A percentile compares a stretch with the other conserved stretches of the same genome.
phyloP scores from a whole-genome alignment of 208 protist genomes.

The Leishmania braziliensis region DNA sequence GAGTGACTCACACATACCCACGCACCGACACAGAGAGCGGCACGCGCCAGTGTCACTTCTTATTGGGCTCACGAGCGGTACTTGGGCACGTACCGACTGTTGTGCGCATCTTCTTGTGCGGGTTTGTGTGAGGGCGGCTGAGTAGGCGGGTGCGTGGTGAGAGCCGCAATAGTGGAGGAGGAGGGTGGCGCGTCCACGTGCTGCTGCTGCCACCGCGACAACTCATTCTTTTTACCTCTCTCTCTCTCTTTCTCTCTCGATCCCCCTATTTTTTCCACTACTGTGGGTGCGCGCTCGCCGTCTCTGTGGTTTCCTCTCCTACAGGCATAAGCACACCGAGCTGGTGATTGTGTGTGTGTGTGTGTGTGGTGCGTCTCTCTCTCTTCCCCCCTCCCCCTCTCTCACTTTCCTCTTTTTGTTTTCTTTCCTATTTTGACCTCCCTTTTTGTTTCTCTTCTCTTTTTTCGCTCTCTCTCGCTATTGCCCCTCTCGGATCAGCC shows the following conservation, averaged over 20 bases:
- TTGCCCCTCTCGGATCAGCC: no score
- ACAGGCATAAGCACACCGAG: background rate
- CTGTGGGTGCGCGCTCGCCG: background rate
- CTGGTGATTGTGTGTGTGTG: no score
- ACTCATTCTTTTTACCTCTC: background rate
- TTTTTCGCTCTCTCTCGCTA: no score
- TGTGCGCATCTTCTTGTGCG: background rate
- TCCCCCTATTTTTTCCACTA: background rate
- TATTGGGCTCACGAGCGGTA: background rate
- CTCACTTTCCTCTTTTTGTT: no score
- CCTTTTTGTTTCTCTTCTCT: no score
- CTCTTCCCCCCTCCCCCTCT: no score
- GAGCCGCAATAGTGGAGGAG: background rate
- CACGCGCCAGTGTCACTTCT: background rate
- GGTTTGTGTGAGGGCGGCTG: conserved; percentile 3
- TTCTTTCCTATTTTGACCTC: no score
- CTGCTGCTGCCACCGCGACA: conserved; percentile 7
- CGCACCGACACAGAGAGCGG: background rate
- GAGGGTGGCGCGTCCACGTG: background rate
- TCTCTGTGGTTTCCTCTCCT: background rate
- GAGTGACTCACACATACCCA: background rate
- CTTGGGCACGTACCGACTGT: background rate
- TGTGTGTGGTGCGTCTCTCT: no score
- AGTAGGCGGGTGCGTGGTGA: background rate
- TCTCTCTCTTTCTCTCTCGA: background rate